Conservation (phyloP, 495 filamentous ascomycete species). For the Aspergillus steynii region DNA sequence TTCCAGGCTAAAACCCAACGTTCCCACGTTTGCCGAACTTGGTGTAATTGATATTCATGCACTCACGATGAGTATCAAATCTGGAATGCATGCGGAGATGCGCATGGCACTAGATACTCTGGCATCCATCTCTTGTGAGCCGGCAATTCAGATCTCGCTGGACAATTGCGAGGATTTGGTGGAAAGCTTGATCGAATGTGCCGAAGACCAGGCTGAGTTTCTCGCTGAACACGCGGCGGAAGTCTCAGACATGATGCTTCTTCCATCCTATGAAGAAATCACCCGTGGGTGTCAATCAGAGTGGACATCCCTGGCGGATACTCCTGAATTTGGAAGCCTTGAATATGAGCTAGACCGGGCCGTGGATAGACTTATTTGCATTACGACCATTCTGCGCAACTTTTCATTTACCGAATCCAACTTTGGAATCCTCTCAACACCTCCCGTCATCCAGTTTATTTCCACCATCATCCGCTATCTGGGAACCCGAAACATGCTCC, state of each 20-base stretch:
- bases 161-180: conserved; percentile 83
- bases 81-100: conserved; percentile 84
- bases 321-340: conserved; percentile 70
- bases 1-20: conserved; percentile 62
- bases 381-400: conserved; percentile 91
- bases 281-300: conserved; percentile 74
- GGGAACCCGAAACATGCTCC: conserved; percentile 83
- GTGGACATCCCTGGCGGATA: conserved; percentile 64
- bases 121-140: conserved; percentile 66
- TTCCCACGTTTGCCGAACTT: conserved; percentile 75
- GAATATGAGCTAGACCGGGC: conserved; percentile 84
- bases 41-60: conserved; percentile 88
- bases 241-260: conserved; percentile 76
- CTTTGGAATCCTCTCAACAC: conserved; percentile 66
- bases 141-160: conserved; percentile 60
- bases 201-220: conserved; percentile 79
- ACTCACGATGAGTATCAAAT: conserved; percentile 89
- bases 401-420: conserved; percentile 84
- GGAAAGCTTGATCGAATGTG: conserved; percentile 86
- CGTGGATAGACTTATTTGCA: conserved; percentile 82
- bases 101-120: conserved; percentile 85
- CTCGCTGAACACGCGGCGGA: conserved; percentile 78
- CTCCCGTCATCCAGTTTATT: conserved; percentile 75
- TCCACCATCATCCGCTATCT: conserved; percentile 80
- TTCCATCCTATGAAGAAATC: conserved; percentile 86